Base-by-base conservation (phyloP, 495 filamentous ascomycete genomes). In the Neurospora tetraspora region DNA sequence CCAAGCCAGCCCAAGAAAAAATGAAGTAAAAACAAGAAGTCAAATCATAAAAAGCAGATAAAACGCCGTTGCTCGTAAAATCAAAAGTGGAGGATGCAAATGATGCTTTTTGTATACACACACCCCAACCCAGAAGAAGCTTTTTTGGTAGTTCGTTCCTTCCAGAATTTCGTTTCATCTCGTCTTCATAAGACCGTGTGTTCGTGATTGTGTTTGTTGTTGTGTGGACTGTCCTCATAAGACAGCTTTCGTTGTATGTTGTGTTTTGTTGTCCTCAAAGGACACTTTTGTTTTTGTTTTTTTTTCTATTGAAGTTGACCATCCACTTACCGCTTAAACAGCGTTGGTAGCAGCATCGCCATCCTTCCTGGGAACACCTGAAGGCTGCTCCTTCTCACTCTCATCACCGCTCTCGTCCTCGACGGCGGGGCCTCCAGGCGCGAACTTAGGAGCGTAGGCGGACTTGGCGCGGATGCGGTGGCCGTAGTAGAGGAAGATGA, bases 401-500 rank as follows among this genome's bases (percentile, higher is more conserved):
- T 40, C 70, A 23, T 47, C 45, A 7, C n/a, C 68, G 71, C 23
- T 43, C 53, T 68, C 68, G 27, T 69, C 71, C 68, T 20, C 20
- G 18, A 8, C 71, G 27, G 53, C 23, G 2, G 37, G 43, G 18
- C 5, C 31, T 11, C 45, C 39, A 14, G 80, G 72, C 12, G 75
- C 43, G 27, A 39, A 47, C 12, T 87, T 90, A 4, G 90, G 92
- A 20, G 92, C 92, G 80, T 89, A 94, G 71, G 85, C 83, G 79
- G 89, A 93, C 82, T 84, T 89, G 69, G 82, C 82, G 34, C 92
- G 84, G 59, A 94, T 89, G 75, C 82, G 87, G 71, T 82, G 85
- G 11, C 92, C 93, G 73, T 87, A 90, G 9, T 87, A 69, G 69
- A 84, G 88, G 81, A 94, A 91, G 73, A 88, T 73, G 68, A 94